Conservation (phyloP, 83 land plant species). For the Picea abies region DNA sequence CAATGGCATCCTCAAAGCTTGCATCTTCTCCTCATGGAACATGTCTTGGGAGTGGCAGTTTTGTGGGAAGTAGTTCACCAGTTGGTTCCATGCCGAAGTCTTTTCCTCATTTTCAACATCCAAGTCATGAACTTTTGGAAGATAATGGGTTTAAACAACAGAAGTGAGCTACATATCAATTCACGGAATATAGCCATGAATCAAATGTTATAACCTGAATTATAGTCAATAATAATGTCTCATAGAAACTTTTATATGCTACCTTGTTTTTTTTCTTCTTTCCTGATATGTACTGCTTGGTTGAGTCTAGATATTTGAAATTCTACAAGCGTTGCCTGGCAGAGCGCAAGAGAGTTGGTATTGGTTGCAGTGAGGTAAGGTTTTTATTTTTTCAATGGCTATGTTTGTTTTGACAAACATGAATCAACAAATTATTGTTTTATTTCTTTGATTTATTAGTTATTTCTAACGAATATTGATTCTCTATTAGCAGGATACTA, state of each 20-base stretch:
- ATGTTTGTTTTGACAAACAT: background rate
- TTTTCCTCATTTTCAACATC: slow-evolving; percentile 96
- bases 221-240: background rate
- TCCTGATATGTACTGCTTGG: background rate
- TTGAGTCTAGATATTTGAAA: slow-evolving; percentile 69
- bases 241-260: background rate
- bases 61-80: slow-evolving; percentile 85
- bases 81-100: slow-evolving; percentile 92
- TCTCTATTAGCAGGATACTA: background rate
- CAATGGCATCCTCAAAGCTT: slow-evolving; percentile 39
- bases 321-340: slow-evolving; percentile 82
- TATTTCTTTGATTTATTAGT: background rate
- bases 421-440: background rate
- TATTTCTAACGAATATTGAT: background rate
- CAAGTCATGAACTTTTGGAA: slow-evolving; percentile 95
- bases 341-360: slow-evolving; percentile 87
- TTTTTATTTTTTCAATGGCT: background rate
- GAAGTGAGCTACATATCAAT: slow-evolving; percentile 51
- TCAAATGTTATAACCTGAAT: background rate
- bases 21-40: slow-evolving; percentile 71
- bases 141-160: slow-evolving; percentile 97
- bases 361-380: slow-evolving; percentile 94
- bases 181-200: background rate
- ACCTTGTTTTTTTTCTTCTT: background rate
- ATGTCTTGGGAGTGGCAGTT: slow-evolving; percentile 36